Evolutionary conservation across 202 grass and related monocot genomes (phyloP), one percentile per base, ranked within the genome.

Genomic region (Hordeum pubiflorum): DNA sequence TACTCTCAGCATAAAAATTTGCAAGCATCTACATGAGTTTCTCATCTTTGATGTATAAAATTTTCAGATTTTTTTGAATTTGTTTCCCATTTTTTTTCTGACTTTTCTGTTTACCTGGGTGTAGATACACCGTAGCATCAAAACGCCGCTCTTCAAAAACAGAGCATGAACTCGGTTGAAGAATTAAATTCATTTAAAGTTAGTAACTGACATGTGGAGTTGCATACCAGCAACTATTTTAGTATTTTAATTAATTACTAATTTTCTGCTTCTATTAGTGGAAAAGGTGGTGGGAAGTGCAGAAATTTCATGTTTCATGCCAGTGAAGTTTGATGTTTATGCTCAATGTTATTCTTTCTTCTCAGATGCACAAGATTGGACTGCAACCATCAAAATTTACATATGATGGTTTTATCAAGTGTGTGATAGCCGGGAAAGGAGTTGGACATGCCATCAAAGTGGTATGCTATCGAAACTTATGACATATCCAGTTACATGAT

Each of bases 381-480:
- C 79, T 97, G 78, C 70, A 1, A 38, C 88, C 88, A 9, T 91
- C 94, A 77, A 55, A 22, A 32, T 81, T 86, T 89, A 91, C 91
- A 23, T 94, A 94, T 74, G 84, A 89, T 71, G 89, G 91, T 67
- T 92, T 97, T 89, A 78, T 94, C 77, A 94, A 89, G 72, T 71
- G 84, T 64, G 58, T 90, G 68, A 64, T 91, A 46, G 34, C 69
- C 83, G 69, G 79, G 50, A 92, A 92, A 85, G 91, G 87, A 77
- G 72, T 87, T 84, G 66, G 78, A 79, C 72, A 89, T 86, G 91
- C 83, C 67, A 82, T 74, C 62, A 88, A 92, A 86, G 77, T 91
- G 94, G 94, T 97, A 94, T 81, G 38, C 55, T 81, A 83, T 24
- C 6, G 33, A 52, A 56, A 39, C 58, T 67, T 88, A 36, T 80